These are phyloP conservation scores for Candida tammaniensis DNA, from an alignment of 805 yeast genomes.

Conservation along the genomic window DNA sequence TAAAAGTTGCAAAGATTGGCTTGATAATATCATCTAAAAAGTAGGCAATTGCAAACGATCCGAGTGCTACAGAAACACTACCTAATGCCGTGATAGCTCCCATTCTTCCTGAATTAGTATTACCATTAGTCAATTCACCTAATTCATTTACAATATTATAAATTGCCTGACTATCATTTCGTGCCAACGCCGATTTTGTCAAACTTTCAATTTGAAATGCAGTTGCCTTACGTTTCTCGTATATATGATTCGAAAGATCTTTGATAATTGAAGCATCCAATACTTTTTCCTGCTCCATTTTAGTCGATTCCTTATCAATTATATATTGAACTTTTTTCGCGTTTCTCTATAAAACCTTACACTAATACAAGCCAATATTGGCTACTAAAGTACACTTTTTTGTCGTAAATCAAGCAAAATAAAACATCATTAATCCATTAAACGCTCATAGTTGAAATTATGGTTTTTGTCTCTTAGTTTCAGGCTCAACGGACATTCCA, in stretches of 20 bases:
- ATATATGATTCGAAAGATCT: conserved; percentile 44
- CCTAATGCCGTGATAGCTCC: conserved; percentile 97
- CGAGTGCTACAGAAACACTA: conserved; percentile 91
- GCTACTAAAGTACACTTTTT: too few species aligned
- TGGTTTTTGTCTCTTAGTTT: conserved; percentile 1
- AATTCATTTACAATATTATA: conserved; percentile 68
- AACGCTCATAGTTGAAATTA: too few species aligned
- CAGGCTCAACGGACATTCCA: neutral
- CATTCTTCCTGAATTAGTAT: conserved; percentile 68
- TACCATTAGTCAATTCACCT: conserved; percentile 74
- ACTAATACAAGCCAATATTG: too few species aligned
- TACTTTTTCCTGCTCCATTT: conserved; percentile 13
- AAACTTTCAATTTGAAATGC: conserved; percentile 70
- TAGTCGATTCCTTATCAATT: neutral
- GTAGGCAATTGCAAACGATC: conserved; percentile 75
- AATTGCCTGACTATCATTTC: conserved; percentile 59
- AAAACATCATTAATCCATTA: too few species aligned
- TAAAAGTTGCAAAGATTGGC: conserved; percentile 92
- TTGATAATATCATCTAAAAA: conserved; percentile 84
- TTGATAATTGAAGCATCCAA: conserved; percentile 36
- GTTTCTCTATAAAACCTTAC: too few species aligned
- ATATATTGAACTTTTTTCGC: neutral
- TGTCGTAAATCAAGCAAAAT: neutral
- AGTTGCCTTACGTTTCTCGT: conserved; percentile 46
- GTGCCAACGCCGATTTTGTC: conserved; percentile 65